Base-by-base conservation (phyloP, 371 early-diverging fungal species). In the Syncephalastrum contaminatum region DNA sequence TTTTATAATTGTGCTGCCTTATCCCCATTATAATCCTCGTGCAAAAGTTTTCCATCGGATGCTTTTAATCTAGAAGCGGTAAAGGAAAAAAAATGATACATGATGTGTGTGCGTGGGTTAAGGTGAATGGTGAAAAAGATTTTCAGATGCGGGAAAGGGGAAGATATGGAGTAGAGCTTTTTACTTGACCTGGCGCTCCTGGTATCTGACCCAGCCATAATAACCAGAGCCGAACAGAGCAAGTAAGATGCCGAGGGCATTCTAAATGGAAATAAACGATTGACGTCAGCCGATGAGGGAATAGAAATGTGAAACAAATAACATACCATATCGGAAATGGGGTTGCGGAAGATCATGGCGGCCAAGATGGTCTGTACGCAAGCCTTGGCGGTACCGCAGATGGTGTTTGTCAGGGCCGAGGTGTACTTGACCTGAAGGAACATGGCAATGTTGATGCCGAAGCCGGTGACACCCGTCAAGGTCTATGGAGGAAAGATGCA, bases 381-480 rank as follows among this genome's bases (percentile, higher is more conserved):
- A 25, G 84, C 81, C 72, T 88, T 88, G 48, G 88, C 87, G 40
- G 88, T 88, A n/a, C 88, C 88, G 22, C 86, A 86, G 63, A 88
- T 87, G n/a, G 87, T 88, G 63, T 84, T 87, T 20, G 88, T 88
- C 60, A 88, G 64, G 22, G 88, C 85, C n/a, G 88, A 83, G 3
- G 88, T 88, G 54, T 81, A 84, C 74, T 87, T 88, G 76, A 88
- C 86, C 71, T 86, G 86, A 70, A 87, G 72, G 70, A 88, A 88
- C 79, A 85, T 86, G 72, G 88, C 83, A 58, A 84, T 87, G 60
- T 88, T 88, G 69, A 88, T 87, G 61, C 83, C 75, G 66, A 88
- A 88, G 4, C 88, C 88, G 16, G 84, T 84, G 25, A 87, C 63
- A 36, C 86, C 88, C 18, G 88, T 87, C 43, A 87, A 43, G 4